A percentile compares a stretch with the other conserved stretches of the same genome.
Evolutionary conservation across 106 monocot genomes (phyloP).

Genomic region (Ottelia alismoides): DNA sequence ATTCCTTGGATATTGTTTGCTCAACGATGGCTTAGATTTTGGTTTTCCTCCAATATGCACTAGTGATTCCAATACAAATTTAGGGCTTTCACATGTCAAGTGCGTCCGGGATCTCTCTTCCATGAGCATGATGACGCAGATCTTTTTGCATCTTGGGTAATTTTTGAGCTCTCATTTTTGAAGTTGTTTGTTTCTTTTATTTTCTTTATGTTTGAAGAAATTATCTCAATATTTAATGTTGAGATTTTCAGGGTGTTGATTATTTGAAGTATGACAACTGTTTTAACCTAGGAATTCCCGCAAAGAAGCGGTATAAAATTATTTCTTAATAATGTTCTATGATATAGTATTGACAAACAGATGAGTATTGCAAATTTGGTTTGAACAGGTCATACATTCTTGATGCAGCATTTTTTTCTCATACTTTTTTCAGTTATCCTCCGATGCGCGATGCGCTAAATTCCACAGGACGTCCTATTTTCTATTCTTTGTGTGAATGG

Average conservation of each 20-base stretch:
- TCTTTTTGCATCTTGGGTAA: constrained; percentile 92
- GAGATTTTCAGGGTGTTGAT: constrained; percentile 67
- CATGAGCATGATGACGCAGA: constrained; percentile 74
- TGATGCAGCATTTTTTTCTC: no score
- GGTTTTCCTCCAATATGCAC: no score
- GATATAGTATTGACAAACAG: no score
- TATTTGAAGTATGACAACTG: constrained; percentile 99
- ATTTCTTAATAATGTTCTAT: no score
- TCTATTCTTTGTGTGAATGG: constrained; percentile 97
- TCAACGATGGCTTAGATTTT: no score
- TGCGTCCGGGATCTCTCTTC: constrained; percentile 82
- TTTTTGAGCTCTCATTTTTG: not conserved
- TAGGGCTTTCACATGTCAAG: constrained; percentile 92
- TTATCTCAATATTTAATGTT: no score
- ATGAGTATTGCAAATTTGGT: no score
- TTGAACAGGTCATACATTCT: no score
- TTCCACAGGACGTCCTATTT: constrained; percentile 62
- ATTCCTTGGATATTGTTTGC: no score
- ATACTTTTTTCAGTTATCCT: constrained; percentile 68
- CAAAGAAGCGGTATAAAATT: constrained; percentile 55
- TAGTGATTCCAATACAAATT: no score
- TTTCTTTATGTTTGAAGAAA: no score
- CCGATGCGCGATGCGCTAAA: constrained; percentile 97
- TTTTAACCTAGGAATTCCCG: constrained; percentile 78
- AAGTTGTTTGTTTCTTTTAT: no score